phyloP scores from a whole-genome alignment of 225 moss, liverwort and hornwort species.

The Climacium dendroides region DNA sequence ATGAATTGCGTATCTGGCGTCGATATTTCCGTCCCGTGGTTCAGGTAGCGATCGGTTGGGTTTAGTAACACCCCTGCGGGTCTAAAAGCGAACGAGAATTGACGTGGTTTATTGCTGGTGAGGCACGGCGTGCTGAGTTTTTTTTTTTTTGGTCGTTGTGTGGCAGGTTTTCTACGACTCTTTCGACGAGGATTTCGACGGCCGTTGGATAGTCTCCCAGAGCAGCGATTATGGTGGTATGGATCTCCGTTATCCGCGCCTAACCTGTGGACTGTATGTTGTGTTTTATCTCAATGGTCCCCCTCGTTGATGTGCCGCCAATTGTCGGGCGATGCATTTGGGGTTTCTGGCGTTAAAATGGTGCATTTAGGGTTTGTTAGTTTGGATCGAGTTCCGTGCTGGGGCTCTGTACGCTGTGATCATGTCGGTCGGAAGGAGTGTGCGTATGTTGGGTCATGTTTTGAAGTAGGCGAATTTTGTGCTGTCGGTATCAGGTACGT shows the following conservation, averaged over 20 bases:
- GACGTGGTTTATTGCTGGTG: too few species aligned
- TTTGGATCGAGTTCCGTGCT: background rate
- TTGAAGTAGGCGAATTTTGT: background rate
- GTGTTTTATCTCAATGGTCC: background rate
- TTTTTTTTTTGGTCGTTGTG: background rate
- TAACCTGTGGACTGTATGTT: background rate
- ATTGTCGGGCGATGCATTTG: background rate
- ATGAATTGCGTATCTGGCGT: background rate
- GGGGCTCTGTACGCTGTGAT: background rate
- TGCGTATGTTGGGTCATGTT: background rate
- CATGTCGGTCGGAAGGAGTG: background rate
- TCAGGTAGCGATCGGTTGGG: background rate
- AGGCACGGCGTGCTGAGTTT: background rate
- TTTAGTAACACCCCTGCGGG: too few species aligned
- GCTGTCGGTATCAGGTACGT: conserved; percentile 31
- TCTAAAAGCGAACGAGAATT: background rate
- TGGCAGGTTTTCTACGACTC: conserved; percentile 81
- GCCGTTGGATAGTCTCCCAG: conserved; percentile 87
- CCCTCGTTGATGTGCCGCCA: background rate
- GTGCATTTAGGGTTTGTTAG: background rate
- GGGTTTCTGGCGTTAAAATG: background rate
- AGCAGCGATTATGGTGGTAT: conserved; percentile 80
- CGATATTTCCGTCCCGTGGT: background rate
- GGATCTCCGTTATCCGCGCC: background rate
- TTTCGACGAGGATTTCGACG: conserved; percentile 67